phyloP scores from a whole-genome alignment of 2,329 filamentous ascomycete species.

The Trichoderma koningii region DNA sequence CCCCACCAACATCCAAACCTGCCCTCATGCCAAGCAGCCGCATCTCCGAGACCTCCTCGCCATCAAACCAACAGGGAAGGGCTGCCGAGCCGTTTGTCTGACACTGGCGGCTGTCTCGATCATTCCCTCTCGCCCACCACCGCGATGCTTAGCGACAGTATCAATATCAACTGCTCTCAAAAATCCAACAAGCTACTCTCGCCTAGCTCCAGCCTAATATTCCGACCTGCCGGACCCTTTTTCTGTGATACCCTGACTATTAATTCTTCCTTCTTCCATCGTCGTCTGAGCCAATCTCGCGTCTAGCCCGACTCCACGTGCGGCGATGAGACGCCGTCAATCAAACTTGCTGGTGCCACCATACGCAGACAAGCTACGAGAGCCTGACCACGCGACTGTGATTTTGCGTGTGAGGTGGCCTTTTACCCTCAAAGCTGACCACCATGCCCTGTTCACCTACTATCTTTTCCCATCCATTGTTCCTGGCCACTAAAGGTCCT shows the following conservation, averaged over 20 bases:
- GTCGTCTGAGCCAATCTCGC: constrained; percentile 30
- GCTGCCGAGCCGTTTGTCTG: constrained; percentile 18
- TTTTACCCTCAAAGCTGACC: background rate
- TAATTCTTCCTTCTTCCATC: background rate
- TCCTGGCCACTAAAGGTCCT: too few relatives aligned
- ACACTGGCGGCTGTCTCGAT: background rate
- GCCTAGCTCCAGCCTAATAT: constrained; percentile 13
- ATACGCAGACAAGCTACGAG: constrained; percentile 13
- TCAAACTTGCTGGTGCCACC: constrained; percentile 14
- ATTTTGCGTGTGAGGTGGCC: background rate
- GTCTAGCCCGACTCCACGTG: constrained; percentile 30
- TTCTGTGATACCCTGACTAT: background rate
- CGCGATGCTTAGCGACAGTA: background rate
- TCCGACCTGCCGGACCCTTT: constrained; percentile 22
- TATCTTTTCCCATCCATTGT: background rate
- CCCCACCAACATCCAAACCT: background rate
- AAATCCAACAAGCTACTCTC: background rate
- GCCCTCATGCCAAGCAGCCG: constrained; percentile 6
- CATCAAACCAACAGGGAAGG: constrained; percentile 9
- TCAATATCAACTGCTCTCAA: background rate
- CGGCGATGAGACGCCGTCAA: constrained; percentile 28
- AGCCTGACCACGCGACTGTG: constrained; percentile 23
- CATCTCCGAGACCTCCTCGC: constrained; percentile 14
- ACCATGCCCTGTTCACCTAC: background rate
- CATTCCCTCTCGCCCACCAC: background rate